Base-by-base conservation (phyloP, 192 early-diverging fungal species). In the Linnemannia elongata region DNA sequence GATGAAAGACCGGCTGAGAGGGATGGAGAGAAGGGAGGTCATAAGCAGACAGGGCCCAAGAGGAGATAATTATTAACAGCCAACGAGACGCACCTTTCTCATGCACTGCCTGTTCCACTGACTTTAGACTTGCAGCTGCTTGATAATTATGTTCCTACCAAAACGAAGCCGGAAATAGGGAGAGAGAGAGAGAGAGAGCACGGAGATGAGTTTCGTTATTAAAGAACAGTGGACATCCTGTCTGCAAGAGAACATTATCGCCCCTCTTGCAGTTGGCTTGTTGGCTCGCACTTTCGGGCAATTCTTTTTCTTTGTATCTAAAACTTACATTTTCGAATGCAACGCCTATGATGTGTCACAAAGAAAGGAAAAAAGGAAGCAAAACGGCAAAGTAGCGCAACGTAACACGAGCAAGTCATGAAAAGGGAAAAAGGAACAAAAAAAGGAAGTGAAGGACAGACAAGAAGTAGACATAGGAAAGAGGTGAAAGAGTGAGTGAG, bases 271-370 rank as follows among this genome's bases (percentile, higher is more conserved):
- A 13, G 44, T 10, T 45, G 18, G 18, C 57, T 60, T n/a, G 24
- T 30, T 6, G 57, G 54, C n/a, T 63, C 57, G 30, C 27, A 30
- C 18, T 18, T 22, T 35, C 60, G 30, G 30, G 30, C 3, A 66
- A 57, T 49, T 30, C 4, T 15, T 6, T 49, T 30, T 18, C 49
- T 0, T 52, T 54, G 45, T 27, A 6, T 52, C 10, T 10, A 5
- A 68, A 39, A 81, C 89, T 86, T 85, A 93, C 92, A 69, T 89
- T 93, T 83, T 93, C 92, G 77, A 90, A 93, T 33, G 89, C 84
- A 35, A 89, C 89, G 69, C 90, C 92, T 93, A 76, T 17, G 72
- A 69, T 6, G 69, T 36, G 49, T 49, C 27, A 44, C 27, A 63
- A 55, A n/a, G 18, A 3, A 54, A 33, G 4, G 17, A 42, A 69